These are phyloP conservation scores for Chlorella ohadii DNA, from an alignment of 139 green algal species.

Conservation along the genomic window DNA sequence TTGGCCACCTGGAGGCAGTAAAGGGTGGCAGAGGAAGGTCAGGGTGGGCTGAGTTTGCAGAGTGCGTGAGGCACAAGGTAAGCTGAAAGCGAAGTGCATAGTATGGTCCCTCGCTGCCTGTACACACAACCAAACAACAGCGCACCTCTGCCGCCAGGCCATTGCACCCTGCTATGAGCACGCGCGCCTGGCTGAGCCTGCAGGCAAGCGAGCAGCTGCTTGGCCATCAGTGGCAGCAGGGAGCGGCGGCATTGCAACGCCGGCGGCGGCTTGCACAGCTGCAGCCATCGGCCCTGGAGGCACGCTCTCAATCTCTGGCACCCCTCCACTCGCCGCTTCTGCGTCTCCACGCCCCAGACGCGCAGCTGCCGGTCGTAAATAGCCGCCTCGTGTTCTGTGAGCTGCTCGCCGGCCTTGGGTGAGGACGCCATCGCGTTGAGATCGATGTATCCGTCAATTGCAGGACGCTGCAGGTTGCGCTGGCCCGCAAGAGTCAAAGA, in stretches of 20 bases:
- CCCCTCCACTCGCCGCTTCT: slow-evolving; percentile 66
- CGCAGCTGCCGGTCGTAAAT: slow-evolving; percentile 92
- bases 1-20: slow-evolving; percentile 80
- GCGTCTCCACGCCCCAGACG: slow-evolving; percentile 91
- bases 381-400: slow-evolving; percentile 75
- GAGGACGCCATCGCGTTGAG: too few relatives aligned
- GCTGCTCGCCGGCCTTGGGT: slow-evolving; percentile 13
- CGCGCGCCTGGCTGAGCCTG: slow-evolving; percentile 70
- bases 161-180: slow-evolving; percentile 73
- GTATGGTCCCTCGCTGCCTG: too few relatives aligned
- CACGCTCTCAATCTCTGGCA: background rate
- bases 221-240: background rate
- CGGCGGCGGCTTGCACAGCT: too few relatives aligned
- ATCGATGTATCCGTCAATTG: too few relatives aligned
- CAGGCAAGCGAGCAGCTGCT: background rate
- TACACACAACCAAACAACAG: too few relatives aligned
- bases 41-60: too few relatives aligned
- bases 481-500: too few relatives aligned
- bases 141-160: slow-evolving; percentile 78
- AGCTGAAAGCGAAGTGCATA: too few relatives aligned
- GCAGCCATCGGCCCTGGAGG: background rate
- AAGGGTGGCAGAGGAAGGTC: background rate
- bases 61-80: too few relatives aligned
- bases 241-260: background rate
- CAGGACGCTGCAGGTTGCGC: too few relatives aligned